phyloP scores from a whole-genome alignment of 345 rosid species.

The Salix arbutifolia region DNA sequence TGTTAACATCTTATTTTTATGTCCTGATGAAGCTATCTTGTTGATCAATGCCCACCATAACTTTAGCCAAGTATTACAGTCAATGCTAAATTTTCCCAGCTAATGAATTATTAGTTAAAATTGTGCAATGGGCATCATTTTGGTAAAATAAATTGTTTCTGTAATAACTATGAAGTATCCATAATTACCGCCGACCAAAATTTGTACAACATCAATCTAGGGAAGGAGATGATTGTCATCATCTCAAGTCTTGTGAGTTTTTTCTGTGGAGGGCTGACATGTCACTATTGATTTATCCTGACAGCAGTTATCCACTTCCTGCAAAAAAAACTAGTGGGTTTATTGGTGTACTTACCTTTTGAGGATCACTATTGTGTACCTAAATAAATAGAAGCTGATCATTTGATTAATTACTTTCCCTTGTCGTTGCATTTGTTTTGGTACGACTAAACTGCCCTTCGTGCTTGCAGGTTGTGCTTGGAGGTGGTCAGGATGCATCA shows the following conservation, averaged over 20 bases:
- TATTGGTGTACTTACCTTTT: neutral
- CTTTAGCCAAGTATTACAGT: neutral
- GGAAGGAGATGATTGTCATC: neutral
- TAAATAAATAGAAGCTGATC: neutral
- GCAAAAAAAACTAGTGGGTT: neutral
- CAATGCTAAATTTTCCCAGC: too few species aligned
- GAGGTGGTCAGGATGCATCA: conserved; percentile 99
- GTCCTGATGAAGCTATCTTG: neutral
- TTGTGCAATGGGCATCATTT: neutral
- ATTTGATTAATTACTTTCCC: neutral
- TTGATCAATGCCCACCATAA: neutral
- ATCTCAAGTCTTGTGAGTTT: neutral
- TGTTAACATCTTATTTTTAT: neutral
- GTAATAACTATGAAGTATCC: neutral
- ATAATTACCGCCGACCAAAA: neutral
- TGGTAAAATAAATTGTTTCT: neutral
- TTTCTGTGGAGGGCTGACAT: neutral
- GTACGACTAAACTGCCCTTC: neutral
- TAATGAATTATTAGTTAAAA: neutral
- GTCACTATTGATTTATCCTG: neutral
- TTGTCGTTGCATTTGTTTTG: neutral
- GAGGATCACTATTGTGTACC: neutral
- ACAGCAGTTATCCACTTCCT: too few species aligned
- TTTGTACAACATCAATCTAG: neutral
- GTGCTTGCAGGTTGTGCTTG: conserved; percentile 75